These are phyloP conservation scores for Vinca major DNA, from an alignment of 305 asterid genomes.

Conservation along the genomic window DNA sequence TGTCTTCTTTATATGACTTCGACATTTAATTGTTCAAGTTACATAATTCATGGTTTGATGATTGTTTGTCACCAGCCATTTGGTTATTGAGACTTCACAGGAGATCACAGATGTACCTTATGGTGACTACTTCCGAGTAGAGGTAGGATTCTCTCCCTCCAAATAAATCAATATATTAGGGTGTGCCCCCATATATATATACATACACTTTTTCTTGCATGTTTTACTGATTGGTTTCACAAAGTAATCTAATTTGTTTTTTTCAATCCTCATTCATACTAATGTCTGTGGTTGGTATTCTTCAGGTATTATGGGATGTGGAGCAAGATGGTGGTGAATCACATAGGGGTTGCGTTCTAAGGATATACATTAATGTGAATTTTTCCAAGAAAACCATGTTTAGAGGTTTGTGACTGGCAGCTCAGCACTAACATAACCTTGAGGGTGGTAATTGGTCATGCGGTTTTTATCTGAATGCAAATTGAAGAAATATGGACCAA, in stretches of 20 bases:
- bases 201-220: not conserved
- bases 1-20: not conserved
- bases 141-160: slow-evolving; percentile 40
- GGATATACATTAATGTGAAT: slow-evolving; percentile 61
- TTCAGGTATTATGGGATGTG: slow-evolving; percentile 86
- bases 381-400: slow-evolving; percentile 88
- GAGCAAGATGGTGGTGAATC: slow-evolving; percentile 41
- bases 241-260: not conserved
- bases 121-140: slow-evolving; percentile 83
- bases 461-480: not conserved
- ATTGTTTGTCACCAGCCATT: slow-evolving; percentile 43
- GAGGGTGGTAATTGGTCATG: not conserved
- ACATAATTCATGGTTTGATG: not conserved
- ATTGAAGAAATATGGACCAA: not conserved
- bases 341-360: slow-evolving; percentile 49
- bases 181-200: too few relatives aligned
- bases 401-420: slow-evolving; percentile 46
- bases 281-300: slow-evolving; percentile 15
- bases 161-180: too few relatives aligned
- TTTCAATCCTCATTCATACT: not conserved
- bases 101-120: slow-evolving; percentile 80
- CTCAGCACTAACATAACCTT: not conserved
- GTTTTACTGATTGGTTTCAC: not conserved
- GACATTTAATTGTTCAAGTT: not conserved
- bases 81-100: slow-evolving; percentile 75